Conservation (phyloP, 2,329 filamentous ascomycete genomes). For the Thielaviopsis populi region DNA sequence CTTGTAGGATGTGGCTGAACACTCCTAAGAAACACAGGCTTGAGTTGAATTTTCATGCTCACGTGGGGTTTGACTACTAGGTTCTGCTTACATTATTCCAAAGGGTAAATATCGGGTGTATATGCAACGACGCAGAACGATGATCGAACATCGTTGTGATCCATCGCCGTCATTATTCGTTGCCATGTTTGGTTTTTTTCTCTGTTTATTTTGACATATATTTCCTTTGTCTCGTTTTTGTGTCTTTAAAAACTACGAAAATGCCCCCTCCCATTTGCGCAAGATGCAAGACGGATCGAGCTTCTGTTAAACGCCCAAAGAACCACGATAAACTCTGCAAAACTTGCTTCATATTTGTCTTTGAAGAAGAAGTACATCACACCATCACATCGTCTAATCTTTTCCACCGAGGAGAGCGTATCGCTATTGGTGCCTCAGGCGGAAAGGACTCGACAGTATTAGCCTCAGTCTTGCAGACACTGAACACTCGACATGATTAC, state of each 20-base stretch:
- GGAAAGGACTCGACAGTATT: constrained; percentile 96
- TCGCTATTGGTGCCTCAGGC: constrained; percentile 91
- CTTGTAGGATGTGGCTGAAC: neutral
- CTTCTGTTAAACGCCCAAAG: constrained; percentile 84
- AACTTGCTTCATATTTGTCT: constrained; percentile 69
- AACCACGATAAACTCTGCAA: constrained; percentile 91
- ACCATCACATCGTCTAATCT: constrained; percentile 73
- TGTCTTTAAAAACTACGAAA: neutral
- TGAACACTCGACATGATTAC: constrained; percentile 82
- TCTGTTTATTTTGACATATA: neutral
- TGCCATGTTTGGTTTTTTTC: neutral
- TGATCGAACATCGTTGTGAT: too few species aligned
- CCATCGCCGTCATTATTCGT: too few species aligned
- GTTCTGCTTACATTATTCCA: too few species aligned
- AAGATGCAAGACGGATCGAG: constrained; percentile 59
- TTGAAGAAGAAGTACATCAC: constrained; percentile 87
- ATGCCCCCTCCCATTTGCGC: constrained; percentile 72
- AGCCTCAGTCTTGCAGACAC: constrained; percentile 81
- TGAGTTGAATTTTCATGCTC: neutral
- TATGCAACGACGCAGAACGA: too few species aligned
- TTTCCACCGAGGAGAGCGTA: constrained; percentile 66
- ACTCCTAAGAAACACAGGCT: too few species aligned
- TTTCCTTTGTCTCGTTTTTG: neutral
- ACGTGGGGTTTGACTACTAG: neutral
- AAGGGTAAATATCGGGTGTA: too few species aligned